These are phyloP conservation scores for Xylaria palmicola DNA, from an alignment of 495 filamentous ascomycete species.

Conservation along the genomic window DNA sequence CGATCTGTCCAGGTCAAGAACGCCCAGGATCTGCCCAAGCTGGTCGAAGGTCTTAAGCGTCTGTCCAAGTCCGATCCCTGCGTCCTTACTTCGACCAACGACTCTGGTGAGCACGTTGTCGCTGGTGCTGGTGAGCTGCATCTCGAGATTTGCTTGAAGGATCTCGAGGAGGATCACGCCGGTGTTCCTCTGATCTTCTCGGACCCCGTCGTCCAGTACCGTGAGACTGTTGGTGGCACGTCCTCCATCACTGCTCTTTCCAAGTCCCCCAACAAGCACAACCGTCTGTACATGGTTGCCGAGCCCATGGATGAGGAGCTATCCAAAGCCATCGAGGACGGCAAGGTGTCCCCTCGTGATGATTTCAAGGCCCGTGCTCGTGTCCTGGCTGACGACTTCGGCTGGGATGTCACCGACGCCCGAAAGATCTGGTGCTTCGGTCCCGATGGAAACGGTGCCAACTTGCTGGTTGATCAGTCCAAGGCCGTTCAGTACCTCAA, in stretches of 20 bases:
- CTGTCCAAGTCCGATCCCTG: conserved; percentile 99
- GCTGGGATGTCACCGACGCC: conserved; percentile 99
- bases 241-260: conserved; percentile 96
- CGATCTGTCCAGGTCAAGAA: conserved; percentile 99
- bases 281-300: conserved; percentile 94
- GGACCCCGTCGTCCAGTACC: conserved; percentile 96
- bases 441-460: conserved; percentile 95
- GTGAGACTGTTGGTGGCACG: conserved; percentile 80
- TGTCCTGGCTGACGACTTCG: conserved; percentile 93
- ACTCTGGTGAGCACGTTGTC: conserved; percentile 97
- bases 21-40: conserved; percentile 98
- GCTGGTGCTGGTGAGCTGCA: conserved; percentile 99
- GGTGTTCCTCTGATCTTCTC: conserved; percentile 95
- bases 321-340: conserved; percentile 81
- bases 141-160: conserved; percentile 99
- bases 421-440: conserved; percentile 99
- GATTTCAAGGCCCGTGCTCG: conserved; percentile 99
- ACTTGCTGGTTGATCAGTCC: conserved; percentile 98
- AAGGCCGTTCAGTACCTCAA: conserved; percentile 99
- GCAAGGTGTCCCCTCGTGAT: conserved; percentile 92
- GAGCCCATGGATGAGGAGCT: conserved; percentile 90
- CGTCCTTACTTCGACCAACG: conserved; percentile 82
- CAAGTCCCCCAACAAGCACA: conserved; percentile 99
- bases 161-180: conserved; percentile 99
- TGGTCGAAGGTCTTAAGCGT: conserved; percentile 99